Evolutionary conservation across 2,329 filamentous ascomycete species (phyloP), one percentile per base, ranked within the genome.

Genomic region (Ceratocystis eucalypticola): DNA sequence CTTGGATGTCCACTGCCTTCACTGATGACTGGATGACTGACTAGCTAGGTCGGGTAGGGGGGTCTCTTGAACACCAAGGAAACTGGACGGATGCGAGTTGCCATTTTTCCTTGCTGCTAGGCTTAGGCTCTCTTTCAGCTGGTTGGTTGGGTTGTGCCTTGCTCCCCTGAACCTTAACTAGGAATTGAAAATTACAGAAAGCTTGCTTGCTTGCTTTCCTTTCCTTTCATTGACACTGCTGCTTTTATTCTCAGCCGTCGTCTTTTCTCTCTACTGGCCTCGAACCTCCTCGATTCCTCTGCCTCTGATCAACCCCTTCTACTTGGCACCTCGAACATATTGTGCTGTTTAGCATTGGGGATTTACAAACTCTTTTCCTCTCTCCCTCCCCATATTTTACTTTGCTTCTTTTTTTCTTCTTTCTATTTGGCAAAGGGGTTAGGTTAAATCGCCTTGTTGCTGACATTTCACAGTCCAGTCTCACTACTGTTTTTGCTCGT

Each of bases 141-240:
- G 55, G 55, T 59, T 59, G 55, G 55, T 20, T 59, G 55, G 55
- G 55, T 59, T 63, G 61, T 50, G 61, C 41, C 41, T 48, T 63
- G 61, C 45, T 63, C 61, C 46, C 61, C 61, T 63, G 61, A 63
- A 63, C 44, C 46, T 63, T 46, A 63, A 50, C 64, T 61, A 46
- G 37, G 53, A 44, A 65, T 28, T 59, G 55, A 59, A 59, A 59
- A 59, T 55, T 59, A 28, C 55, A 30, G 50, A 59, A 59, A 65
- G 64, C 64, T 65, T 64, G 22, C 41, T 65, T 64, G 22, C 41
- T 65, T 65, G 22, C 37, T 30, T 65, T 48, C 25, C 41, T 61
- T 66, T 66, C 59, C 45, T 48, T 59, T 66, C 8, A 30, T 62
- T n/a, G 33, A 44, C 44, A 45, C 59, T 33, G 33, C 30, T 44